These are phyloP conservation scores for Ilex paraguariensis DNA, from an alignment of 305 asterid species.

Conservation along the genomic window DNA sequence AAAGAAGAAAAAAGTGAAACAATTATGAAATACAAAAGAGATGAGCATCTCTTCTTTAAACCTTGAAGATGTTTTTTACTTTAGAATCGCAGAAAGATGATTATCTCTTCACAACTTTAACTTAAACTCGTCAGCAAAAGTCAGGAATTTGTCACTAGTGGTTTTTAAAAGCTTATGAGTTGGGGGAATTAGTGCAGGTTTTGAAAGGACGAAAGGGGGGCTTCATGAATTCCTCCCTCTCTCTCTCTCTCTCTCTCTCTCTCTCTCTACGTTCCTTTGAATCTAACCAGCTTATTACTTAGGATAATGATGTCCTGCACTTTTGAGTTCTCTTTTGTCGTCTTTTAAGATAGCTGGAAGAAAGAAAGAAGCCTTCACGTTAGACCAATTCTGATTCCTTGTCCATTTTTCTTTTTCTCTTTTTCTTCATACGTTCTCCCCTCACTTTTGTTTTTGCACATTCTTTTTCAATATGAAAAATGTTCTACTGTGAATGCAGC, in stretches of 20 bases:
- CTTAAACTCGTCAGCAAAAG: constrained; percentile 32
- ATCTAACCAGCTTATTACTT: too few relatives aligned
- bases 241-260: background rate
- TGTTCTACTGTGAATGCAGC: too few relatives aligned
- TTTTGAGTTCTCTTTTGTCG: too few relatives aligned
- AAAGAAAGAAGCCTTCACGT: too few relatives aligned
- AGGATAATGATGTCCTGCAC: too few relatives aligned
- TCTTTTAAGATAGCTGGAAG: too few relatives aligned
- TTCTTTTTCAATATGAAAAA: too few relatives aligned
- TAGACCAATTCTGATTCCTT: too few relatives aligned
- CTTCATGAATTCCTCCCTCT: constrained; percentile 3
- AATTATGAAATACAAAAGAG: constrained; percentile 7
- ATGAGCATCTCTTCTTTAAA: constrained; percentile 31
- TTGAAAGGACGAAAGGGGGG: constrained; percentile 11
- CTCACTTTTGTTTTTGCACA: too few relatives aligned
- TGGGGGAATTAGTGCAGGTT: constrained; percentile 2
- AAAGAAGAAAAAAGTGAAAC: constrained; percentile 5
- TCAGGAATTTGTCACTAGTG: constrained; percentile 38
- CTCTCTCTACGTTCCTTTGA: too few relatives aligned
- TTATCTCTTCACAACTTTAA: constrained; percentile 34
- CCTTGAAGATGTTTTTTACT: constrained; percentile 17
- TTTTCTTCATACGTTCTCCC: background rate
- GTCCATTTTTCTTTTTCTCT: background rate
- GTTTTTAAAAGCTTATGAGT: constrained; percentile 28
- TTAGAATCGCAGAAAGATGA: constrained; percentile 45